Evolutionary conservation across 352 stramenopile species (phyloP).

Genomic region (Globisporangium polare): DNA sequence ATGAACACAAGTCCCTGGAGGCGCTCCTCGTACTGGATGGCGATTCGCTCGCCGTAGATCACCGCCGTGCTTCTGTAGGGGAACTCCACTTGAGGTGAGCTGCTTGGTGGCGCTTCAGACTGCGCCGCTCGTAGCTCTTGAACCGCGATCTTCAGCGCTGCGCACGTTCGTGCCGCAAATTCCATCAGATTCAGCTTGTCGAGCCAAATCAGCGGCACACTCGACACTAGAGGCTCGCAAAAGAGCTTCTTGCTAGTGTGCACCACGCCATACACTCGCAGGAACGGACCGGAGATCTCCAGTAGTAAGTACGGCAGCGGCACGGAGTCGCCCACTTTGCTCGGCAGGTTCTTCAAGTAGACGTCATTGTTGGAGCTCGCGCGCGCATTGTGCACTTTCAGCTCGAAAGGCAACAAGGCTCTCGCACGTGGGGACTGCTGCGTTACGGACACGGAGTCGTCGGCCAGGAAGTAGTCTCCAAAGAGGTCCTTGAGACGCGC

Average conservation of each 20-base stretch:
- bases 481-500: not conserved
- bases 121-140: not conserved
- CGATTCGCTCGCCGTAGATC: slow-evolving; percentile 2
- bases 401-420: not conserved
- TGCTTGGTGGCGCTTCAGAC: not conserved
- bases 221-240: not conserved
- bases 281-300: not conserved
- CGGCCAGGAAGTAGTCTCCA: not conserved
- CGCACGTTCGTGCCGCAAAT: not conserved
- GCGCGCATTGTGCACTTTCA: not conserved
- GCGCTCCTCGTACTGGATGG: not conserved
- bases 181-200: slow-evolving; percentile 4
- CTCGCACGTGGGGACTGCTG: not conserved
- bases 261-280: slow-evolving; percentile 2
- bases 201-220: not conserved
- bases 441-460: not conserved
- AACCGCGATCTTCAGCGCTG: not conserved
- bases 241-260: not conserved
- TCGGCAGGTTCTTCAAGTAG: not conserved
- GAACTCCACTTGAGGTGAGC: not conserved
- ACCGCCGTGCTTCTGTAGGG: not conserved
- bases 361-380: not conserved
- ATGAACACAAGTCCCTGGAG: not conserved
- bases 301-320: not conserved
- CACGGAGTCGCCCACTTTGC: not conserved